A percentile compares a stretch with the other conserved stretches of the same genome.
phyloP scores from a whole-genome alignment of 1,284 basidiomycete genomes.

The Meira miltonrushii region DNA sequence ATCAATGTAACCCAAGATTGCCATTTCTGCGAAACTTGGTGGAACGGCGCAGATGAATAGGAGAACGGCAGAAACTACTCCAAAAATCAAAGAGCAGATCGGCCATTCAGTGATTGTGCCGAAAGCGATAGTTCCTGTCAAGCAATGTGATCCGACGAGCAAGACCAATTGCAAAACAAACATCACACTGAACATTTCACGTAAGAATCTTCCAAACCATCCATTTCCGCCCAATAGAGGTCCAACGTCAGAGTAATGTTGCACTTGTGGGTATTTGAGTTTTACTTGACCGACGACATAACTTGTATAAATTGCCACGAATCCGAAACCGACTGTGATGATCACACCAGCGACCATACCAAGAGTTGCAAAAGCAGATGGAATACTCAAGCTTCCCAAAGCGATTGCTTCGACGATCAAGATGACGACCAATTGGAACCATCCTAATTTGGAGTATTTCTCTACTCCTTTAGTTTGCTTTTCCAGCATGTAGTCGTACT shows the following conservation, averaged over 20 bases:
- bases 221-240: constrained; percentile 19
- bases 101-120: constrained; percentile 26
- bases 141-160: constrained; percentile 22
- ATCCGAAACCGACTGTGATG: constrained; percentile 28
- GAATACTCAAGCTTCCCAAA: constrained; percentile 35
- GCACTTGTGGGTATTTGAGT: constrained; percentile 32
- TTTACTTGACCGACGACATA: constrained; percentile 36
- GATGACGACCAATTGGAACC: constrained; percentile 33
- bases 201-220: not conserved
- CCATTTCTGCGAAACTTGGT: constrained; percentile 34
- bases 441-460: constrained; percentile 20
- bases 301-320: constrained; percentile 39
- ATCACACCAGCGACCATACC: constrained; percentile 40
- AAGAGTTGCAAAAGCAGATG: constrained; percentile 36
- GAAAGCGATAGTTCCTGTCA: constrained; percentile 41
- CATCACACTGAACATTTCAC: not conserved
- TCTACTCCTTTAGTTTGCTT: constrained; percentile 6
- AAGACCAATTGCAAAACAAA: constrained; percentile 1
- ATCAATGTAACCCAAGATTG: constrained; percentile 42
- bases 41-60: constrained; percentile 37
- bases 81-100: constrained; percentile 37
- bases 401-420: constrained; percentile 37
- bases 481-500: constrained; percentile 2
- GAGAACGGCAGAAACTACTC: constrained; percentile 36
- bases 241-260: constrained; percentile 36